Conservation (phyloP, 2,329 filamentous ascomycete species). For the Periconia sp. region DNA sequence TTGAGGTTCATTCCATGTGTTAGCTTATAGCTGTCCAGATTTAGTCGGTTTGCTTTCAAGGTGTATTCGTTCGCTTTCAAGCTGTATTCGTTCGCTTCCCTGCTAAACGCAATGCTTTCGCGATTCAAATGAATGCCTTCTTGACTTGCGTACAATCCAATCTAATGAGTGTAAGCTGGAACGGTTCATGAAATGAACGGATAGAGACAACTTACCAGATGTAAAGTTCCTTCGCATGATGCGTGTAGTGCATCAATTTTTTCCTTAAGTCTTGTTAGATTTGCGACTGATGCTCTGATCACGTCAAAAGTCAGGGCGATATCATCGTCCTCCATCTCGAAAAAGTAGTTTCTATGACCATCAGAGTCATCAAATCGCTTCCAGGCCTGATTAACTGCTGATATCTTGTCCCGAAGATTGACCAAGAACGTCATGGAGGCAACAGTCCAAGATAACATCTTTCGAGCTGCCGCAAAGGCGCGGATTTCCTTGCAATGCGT, state of each 20-base stretch:
- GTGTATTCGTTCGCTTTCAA: background rate
- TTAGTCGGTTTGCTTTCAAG: constrained; percentile 1
- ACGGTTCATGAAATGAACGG: background rate
- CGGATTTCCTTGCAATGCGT: background rate
- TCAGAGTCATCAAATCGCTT: constrained; percentile 4
- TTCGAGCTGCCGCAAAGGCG: background rate
- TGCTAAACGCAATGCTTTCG: no score
- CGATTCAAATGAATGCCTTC: constrained; percentile 4
- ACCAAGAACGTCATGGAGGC: constrained; percentile 2
- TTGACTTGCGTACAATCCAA: background rate
- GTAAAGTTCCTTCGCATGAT: constrained; percentile 8
- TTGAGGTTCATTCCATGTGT: constrained; percentile 6
- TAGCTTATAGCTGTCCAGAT: constrained; percentile 1
- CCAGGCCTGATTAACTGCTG: constrained; percentile 2
- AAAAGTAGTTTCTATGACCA: constrained; percentile 15
- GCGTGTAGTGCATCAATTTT: constrained; percentile 6
- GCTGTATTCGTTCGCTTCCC: no score
- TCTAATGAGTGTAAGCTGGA: background rate
- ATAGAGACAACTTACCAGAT: constrained; percentile 6
- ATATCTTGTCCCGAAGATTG: constrained; percentile 1
- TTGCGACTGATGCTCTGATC: constrained; percentile 11
- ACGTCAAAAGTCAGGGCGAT: constrained; percentile 1
- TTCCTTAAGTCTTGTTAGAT: constrained; percentile 6
- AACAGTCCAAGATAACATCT: constrained; percentile 3
- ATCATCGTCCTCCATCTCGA: constrained; percentile 1